Percentiles rank a stretch among this genome's conserved stretches.
phyloP scores from a whole-genome alignment of 768 basidiomycete species.

The Agrocybe praecox region DNA sequence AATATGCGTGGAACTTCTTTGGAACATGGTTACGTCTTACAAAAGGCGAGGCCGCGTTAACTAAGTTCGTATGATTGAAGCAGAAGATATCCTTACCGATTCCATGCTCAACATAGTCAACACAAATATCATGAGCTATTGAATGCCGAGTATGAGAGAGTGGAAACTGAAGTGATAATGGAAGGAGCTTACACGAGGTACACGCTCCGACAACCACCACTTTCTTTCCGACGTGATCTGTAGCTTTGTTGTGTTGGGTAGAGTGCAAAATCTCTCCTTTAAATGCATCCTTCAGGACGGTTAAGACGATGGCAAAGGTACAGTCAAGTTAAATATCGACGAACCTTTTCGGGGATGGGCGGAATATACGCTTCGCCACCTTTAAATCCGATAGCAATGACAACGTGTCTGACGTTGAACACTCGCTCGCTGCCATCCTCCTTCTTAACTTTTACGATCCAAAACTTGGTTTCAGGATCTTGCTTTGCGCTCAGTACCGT shows the following conservation, averaged over 20 bases:
- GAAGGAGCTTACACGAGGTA: conserved; percentile 44
- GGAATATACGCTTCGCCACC: conserved; percentile 50
- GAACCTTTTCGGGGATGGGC: conserved; percentile 45
- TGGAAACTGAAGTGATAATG: not conserved
- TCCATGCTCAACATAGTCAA: conserved; percentile 24
- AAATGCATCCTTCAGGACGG: conserved; percentile 48
- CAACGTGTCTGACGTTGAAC: conserved; percentile 50
- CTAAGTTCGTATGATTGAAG: not conserved
- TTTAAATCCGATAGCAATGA: conserved; percentile 55
- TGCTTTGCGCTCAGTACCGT: conserved; percentile 35
- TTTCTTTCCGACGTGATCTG: conserved; percentile 66
- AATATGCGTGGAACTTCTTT: conserved; percentile 53
- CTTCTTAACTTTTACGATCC: conserved; percentile 43
- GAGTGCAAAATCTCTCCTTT: conserved; percentile 68
- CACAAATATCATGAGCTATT: conserved; percentile 49
- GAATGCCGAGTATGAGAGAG: not conserved
- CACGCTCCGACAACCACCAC: conserved; percentile 71
- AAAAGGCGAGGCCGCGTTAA: not conserved
- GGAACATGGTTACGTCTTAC: conserved; percentile 46
- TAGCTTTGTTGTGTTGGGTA: conserved; percentile 51
- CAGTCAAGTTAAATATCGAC: conserved; percentile 1
- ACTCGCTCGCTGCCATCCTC: conserved; percentile 33
- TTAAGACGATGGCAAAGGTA: not conserved
- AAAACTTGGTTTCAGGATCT: conserved; percentile 32
- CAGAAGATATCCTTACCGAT: not conserved